Base-by-base conservation (phyloP, 106 monocot genomes). In the Allium fistulosum region DNA sequence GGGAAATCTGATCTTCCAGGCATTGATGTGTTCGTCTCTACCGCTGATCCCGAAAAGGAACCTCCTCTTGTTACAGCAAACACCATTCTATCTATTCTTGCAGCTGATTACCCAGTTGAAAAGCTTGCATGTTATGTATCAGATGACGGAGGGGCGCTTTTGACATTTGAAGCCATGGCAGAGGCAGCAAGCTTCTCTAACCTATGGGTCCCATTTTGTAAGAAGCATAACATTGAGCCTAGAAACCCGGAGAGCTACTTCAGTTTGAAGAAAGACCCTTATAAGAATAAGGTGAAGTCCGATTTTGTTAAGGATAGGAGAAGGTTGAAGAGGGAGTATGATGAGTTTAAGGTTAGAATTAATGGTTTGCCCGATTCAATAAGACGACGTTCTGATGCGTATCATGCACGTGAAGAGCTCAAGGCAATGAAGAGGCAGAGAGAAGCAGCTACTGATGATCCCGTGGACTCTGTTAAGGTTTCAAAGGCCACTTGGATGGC, bases 401-500 rank as follows among this genome's bases (percentile, higher is more conserved):
- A 78, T 57, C 79, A 90, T 76, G 90, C 90, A 2, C 82, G 90
- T 9, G 90, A 85, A 56, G 90, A 85, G 76, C 74, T 90, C 51
- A 83, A 85, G 59, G 85, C 82, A 12, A 82, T 79, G 78, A 82
- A 83, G 74, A 17, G 63, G 56, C 85, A 85, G 59, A 67, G 83
- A 26, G 73, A 77, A 58, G 50, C 9, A 59, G 66, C 57, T 9
- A 65, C 58, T 37, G 84, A 85, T 64, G 82, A 80, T 2, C 69
- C 68, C 0, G 52, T 71, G 16, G 90, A 90, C 46, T 67, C 80
- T 60, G 72, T 90, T 14, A 90, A 90, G 72, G 82, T 90, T 11
- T 76, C 90, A 0, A 90, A 86, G 67, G 90, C 85, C 4, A 90
- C 90, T 18, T 90, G 90, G 90, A 90, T 90, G 90, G 90, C 90